Evolutionary conservation across 2,329 filamentous ascomycete genomes (phyloP).

Genomic region (Arthroderma sp.): DNA sequence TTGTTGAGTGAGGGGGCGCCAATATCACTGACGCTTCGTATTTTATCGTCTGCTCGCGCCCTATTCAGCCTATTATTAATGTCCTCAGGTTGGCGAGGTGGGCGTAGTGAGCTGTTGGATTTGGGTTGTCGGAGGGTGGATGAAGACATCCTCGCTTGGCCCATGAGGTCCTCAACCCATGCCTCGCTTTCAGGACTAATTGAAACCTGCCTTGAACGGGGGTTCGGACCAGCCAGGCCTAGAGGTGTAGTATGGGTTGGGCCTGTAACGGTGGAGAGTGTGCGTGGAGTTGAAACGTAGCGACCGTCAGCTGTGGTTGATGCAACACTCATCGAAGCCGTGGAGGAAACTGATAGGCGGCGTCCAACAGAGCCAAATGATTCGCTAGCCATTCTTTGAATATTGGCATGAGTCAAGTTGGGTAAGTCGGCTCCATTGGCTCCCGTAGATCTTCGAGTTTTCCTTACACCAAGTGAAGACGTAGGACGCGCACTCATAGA

Average conservation of each 20-base stretch:
- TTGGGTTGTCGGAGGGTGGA: constrained; percentile 20
- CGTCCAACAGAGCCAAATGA: constrained; percentile 18
- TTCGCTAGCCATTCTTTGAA: constrained; percentile 17
- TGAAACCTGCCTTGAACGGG: constrained; percentile 24
- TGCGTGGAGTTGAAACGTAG: constrained; percentile 12
- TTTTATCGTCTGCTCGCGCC: neutral
- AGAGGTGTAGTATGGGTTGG: constrained; percentile 22
- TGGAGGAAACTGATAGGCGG: constrained; percentile 27
- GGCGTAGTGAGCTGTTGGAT: constrained; percentile 8
- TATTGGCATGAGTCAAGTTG: constrained; percentile 17
- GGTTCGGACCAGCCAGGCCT: constrained; percentile 33
- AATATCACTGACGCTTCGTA: constrained; percentile 29
- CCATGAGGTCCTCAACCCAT: constrained; percentile 35
- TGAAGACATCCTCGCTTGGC: constrained; percentile 29
- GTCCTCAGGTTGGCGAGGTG: constrained; percentile 2
- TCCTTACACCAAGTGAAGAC: constrained; percentile 28
- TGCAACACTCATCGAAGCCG: constrained; percentile 21
- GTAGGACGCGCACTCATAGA: constrained; percentile 24
- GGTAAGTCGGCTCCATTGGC: constrained; percentile 18
- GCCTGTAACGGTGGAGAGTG: constrained; percentile 14
- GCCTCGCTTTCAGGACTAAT: constrained; percentile 34
- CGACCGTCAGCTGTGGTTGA: constrained; percentile 17
- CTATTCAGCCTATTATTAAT: neutral
- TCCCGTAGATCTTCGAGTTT: constrained; percentile 24
- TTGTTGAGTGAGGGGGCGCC: constrained; percentile 21